Evolutionary conservation across 2,329 filamentous ascomycete species (phyloP), one percentile per base, ranked within the genome.

Genomic region (Colletotrichum gloeosporioides): DNA sequence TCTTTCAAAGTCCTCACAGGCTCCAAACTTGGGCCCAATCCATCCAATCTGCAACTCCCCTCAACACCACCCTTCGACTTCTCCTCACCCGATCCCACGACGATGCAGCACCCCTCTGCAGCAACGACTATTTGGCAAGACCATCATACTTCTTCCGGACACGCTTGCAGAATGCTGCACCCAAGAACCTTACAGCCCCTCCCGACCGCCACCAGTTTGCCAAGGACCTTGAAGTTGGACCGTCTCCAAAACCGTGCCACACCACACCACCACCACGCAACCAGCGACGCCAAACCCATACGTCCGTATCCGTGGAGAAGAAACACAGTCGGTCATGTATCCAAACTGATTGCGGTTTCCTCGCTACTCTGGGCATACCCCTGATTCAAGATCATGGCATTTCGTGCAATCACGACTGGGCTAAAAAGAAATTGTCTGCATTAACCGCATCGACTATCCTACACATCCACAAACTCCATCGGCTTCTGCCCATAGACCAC

Each of bases 401-500:
- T 13, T 49, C 10, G 13, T 49, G 44, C 44, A 49, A 22, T 49
- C 2, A 3, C 44, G 44, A 2, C 44, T 49, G 44, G 6, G 44
- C 44, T 22, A 12, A 22, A 13, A 13, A 22, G 12, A 6, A 49
- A 22, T 32, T 34, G 12, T 34, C 29, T 32, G 66, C 66, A 39
- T 32, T 22, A 29, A 59, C 29, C 31, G 18, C 66, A 53, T 27
- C 27, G n/a, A 34, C 66, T 25, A 69, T 22, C 49, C 44, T 34
- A 27, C 25, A 25, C 44, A 22, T 22, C 44, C 18, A 49, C 44
- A 49, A 22, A 49, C 29, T 32, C 57, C 16, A 61, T 12, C 27
- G 57, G 88, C 80, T 88, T 91, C 81, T 91, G 90, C 18, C 86
- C 90, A 78, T 89, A 91, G 15, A 90, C 84, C 68, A 91, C 85